Evolutionary conservation across 192 early-diverging fungal genomes (phyloP).

Genomic region (Entomortierella chlamydospora): DNA sequence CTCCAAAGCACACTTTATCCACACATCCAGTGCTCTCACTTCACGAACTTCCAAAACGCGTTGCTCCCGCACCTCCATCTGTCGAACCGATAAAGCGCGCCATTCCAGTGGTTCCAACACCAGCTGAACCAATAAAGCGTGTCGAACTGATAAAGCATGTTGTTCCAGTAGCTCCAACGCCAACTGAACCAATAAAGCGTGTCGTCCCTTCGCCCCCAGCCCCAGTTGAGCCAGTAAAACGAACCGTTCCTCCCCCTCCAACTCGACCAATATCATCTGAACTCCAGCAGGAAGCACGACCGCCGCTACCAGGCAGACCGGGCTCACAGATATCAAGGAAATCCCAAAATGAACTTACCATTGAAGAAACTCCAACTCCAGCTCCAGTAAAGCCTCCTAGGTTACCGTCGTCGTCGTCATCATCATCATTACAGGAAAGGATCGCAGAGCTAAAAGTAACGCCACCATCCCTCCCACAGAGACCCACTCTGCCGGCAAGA

Average conservation of each 20-base stretch:
- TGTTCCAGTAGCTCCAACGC: neutral
- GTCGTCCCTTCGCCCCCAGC: neutral
- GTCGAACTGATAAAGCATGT: too few species aligned
- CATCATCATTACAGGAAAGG: neutral
- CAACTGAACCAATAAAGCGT: neutral
- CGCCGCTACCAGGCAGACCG: neutral
- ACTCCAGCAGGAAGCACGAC: neutral
- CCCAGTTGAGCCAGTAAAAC: neutral
- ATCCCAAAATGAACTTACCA: neutral
- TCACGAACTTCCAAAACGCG: slow-evolving; percentile 1
- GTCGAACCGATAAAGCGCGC: too few species aligned
- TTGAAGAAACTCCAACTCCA: neutral
- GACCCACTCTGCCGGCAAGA: slow-evolving; percentile 2
- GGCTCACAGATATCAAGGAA: neutral
- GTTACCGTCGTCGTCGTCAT: neutral
- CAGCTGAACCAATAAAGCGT: too few species aligned
- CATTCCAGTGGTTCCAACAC: neutral
- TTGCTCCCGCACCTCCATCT: slow-evolving; percentile 4
- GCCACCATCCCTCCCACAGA: slow-evolving; percentile 26
- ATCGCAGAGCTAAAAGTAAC: too few species aligned
- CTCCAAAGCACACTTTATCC: neutral
- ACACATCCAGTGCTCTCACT: neutral
- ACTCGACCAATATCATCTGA: neutral
- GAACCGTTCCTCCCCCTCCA: neutral
- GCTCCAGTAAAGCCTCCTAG: slow-evolving; percentile 16